These are phyloP conservation scores for Pochonia chlamydosporia DNA, from an alignment of 2,329 filamentous ascomycete genomes.

Conservation along the genomic window DNA sequence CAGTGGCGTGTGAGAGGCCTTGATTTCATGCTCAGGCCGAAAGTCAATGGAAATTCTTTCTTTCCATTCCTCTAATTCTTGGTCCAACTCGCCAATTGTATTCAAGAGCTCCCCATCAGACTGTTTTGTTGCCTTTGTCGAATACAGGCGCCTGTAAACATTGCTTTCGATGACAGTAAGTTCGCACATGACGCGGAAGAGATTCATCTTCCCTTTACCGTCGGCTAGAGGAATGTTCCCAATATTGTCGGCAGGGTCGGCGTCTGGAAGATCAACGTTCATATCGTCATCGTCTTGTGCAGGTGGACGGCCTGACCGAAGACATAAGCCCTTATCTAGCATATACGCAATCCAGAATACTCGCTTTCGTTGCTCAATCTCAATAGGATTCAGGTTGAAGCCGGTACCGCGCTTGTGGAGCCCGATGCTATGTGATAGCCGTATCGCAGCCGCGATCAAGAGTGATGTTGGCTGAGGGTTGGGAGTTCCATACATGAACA, in stretches of 20 bases:
- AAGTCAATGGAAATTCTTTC: conserved; percentile 93
- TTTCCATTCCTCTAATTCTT: conserved; percentile 90
- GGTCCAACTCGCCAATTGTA: conserved; percentile 91
- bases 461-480: conserved; percentile 94
- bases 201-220: conserved; percentile 86
- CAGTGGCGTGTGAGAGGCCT: conserved; percentile 84
- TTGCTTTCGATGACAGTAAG: conserved; percentile 89
- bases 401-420: conserved; percentile 89
- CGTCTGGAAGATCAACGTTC: conserved; percentile 92
- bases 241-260: conserved; percentile 85
- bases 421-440: conserved; percentile 88
- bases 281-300: conserved; percentile 66
- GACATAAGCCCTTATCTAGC: conserved; percentile 57
- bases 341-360: conserved; percentile 64
- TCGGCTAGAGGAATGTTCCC: conserved; percentile 89
- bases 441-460: conserved; percentile 82
- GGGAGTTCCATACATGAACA: conserved; percentile 93
- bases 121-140: conserved; percentile 84
- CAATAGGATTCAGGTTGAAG: conserved; percentile 88
- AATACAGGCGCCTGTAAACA: conserved; percentile 90
- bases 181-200: conserved; percentile 89
- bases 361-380: conserved; percentile 78
- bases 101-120: conserved; percentile 90
- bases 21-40: conserved; percentile 94
- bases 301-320: conserved; percentile 53